Percentiles rank a stretch among this genome's conserved stretches.
Conservation (phyloP, 805 yeast species). For the Saccharomycopsis fibuligera region DNA sequence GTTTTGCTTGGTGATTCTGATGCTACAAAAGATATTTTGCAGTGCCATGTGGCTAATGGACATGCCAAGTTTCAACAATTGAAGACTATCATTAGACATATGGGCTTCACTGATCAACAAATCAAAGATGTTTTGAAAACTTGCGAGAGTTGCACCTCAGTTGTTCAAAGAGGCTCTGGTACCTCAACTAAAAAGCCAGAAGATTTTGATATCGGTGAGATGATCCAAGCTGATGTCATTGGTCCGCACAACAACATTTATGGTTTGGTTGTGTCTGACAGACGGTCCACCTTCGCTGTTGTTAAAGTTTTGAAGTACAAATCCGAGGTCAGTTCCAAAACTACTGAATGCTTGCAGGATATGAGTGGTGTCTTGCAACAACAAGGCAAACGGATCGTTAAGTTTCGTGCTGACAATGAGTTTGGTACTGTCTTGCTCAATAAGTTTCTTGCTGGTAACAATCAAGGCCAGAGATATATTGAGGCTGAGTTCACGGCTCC, state of each 20-base stretch:
- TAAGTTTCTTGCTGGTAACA: background rate
- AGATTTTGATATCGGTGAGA: background rate
- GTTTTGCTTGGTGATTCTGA: background rate
- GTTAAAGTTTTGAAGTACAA: background rate
- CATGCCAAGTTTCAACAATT: background rate
- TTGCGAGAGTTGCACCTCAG: background rate
- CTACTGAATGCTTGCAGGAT: background rate
- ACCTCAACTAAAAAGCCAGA: background rate
- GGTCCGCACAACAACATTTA: background rate
- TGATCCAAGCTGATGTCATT: slow-evolving; percentile 1
- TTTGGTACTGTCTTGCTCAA: background rate
- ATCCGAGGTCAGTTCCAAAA: background rate
- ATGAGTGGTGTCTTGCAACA: background rate
- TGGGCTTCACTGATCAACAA: background rate
- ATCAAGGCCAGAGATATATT: background rate
- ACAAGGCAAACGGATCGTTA: background rate
- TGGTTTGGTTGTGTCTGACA: background rate
- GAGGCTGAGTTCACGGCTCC: background rate
- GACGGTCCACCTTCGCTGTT: background rate
- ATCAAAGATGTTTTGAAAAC: background rate
- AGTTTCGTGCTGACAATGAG: background rate
- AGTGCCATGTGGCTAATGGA: background rate
- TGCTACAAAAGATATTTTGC: background rate
- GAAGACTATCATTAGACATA: no score
- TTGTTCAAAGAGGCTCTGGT: background rate